phyloP scores from a whole-genome alignment of 768 basidiomycete species.

The Suillus spraguei region DNA sequence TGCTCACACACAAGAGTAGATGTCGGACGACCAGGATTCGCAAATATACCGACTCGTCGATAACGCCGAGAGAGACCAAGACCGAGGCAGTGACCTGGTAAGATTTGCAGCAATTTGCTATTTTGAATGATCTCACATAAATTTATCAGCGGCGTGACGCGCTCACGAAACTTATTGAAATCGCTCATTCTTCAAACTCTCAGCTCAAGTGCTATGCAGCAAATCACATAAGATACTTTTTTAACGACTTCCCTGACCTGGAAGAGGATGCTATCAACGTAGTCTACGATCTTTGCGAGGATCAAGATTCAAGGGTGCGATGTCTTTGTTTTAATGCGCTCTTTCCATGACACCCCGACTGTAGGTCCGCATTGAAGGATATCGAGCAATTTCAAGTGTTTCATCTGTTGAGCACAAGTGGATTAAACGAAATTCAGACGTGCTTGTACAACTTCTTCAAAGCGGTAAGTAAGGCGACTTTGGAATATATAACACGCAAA shows the following conservation, averaged over 20 bases:
- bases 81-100: constrained; percentile 43
- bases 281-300: constrained; percentile 80
- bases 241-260: constrained; percentile 70
- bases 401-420: constrained; percentile 53
- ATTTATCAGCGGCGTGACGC: constrained; percentile 50
- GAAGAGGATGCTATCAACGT: constrained; percentile 77
- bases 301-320: constrained; percentile 55
- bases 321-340: constrained; percentile 6
- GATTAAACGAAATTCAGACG: constrained; percentile 74
- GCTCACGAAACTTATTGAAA: constrained; percentile 54
- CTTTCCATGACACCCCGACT: constrained; percentile 5
- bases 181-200: constrained; percentile 50
- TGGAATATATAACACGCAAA: not conserved
- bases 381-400: constrained; percentile 57
- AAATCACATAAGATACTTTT: constrained; percentile 54
- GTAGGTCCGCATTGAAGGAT: constrained; percentile 73
- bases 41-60: constrained; percentile 41
- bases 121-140: constrained; percentile 13
- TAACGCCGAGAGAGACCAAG: constrained; percentile 43
- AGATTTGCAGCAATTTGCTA: constrained; percentile 16
- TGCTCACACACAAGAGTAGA: not conserved
- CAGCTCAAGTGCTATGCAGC: constrained; percentile 59
- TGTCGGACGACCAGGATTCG: constrained; percentile 19
- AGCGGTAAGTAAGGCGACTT: constrained; percentile 52
- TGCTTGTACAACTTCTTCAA: constrained; percentile 73